Percentiles rank a stretch among this genome's conserved stretches.
These are phyloP conservation scores for Triticum urartu DNA, from an alignment of 176 grass and related monocot species.

Conservation along the genomic window DNA sequence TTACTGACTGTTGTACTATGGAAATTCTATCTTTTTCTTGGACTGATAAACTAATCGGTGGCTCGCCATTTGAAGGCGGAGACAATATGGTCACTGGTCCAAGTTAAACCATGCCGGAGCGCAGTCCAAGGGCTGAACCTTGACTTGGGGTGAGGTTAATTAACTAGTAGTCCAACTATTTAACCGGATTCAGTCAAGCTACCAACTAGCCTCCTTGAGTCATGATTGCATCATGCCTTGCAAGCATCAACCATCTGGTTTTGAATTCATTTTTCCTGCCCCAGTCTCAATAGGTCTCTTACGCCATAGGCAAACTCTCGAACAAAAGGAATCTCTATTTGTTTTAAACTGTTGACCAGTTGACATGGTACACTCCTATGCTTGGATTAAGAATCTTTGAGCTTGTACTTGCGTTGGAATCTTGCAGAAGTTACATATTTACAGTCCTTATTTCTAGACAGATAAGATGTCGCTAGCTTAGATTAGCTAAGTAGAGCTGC, in stretches of 20 bases:
- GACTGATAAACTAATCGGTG: neutral
- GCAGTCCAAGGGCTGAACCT: conserved; percentile 44
- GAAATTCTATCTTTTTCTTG: neutral
- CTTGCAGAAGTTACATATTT: conserved; percentile 5
- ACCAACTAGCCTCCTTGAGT: neutral
- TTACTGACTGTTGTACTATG: no score
- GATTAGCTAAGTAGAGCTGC: neutral
- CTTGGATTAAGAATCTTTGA: conserved; percentile 9
- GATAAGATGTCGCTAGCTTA: neutral
- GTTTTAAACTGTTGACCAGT: neutral
- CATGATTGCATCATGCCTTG: conserved; percentile 26
- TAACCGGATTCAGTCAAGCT: conserved; percentile 42
- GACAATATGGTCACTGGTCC: conserved; percentile 30
- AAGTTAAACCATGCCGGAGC: conserved; percentile 36
- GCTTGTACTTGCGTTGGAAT: conserved; percentile 17
- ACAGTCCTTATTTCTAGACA: neutral
- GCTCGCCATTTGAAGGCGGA: conserved; percentile 6
- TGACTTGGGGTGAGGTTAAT: conserved; percentile 28
- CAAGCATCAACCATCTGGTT: conserved; percentile 18
- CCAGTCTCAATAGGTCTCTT: neutral
- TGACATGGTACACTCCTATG: neutral
- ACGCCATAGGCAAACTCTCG: neutral
- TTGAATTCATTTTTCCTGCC: neutral
- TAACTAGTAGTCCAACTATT: conserved; percentile 14
- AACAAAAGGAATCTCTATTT: no score